Evolutionary conservation across 192 early-diverging fungal species (phyloP).

Genomic region (Paraglomus brasilianum): DNA sequence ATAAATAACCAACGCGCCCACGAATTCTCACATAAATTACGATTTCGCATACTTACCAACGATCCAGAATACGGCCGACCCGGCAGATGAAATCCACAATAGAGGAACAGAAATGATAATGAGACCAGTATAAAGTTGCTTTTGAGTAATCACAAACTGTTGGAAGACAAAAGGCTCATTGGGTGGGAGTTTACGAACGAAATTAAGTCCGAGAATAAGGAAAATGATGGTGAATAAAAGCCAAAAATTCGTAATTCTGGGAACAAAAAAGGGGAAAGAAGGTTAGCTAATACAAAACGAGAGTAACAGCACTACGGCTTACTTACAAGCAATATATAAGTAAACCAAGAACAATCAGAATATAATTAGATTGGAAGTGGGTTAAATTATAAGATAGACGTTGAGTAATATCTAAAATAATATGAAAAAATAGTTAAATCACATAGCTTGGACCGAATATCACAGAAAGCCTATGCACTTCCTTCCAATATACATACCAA

Average conservation of each 20-base stretch:
- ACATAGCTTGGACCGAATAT: background rate
- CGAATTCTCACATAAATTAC: too few relatives aligned
- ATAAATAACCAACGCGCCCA: too few relatives aligned
- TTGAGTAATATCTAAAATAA: slow-evolving; percentile 39
- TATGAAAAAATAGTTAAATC: background rate
- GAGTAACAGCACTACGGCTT: background rate
- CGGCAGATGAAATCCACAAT: slow-evolving; percentile 51
- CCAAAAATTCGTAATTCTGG: slow-evolving; percentile 51
- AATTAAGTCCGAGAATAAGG: slow-evolving; percentile 47
- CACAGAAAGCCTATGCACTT: background rate
- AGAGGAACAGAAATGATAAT: slow-evolving; percentile 46
- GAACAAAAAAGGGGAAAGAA: background rate
- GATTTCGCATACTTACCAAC: slow-evolving; percentile 42
- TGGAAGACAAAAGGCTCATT: slow-evolving; percentile 36
- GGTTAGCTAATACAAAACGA: background rate
- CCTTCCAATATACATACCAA: slow-evolving; percentile 28
- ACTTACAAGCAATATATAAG: slow-evolving; percentile 57
- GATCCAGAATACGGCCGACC: slow-evolving; percentile 60
- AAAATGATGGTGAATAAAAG: slow-evolving; percentile 53
- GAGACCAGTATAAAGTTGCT: slow-evolving; percentile 47
- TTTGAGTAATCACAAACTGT: slow-evolving; percentile 31
- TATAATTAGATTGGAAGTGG: slow-evolving; percentile 62
- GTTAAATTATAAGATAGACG: slow-evolving; percentile 55
- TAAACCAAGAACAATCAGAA: slow-evolving; percentile 54
- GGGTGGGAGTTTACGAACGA: slow-evolving; percentile 45